phyloP scores from a whole-genome alignment of 2,329 filamentous ascomycete genomes.

The Phialocephala subalpina region DNA sequence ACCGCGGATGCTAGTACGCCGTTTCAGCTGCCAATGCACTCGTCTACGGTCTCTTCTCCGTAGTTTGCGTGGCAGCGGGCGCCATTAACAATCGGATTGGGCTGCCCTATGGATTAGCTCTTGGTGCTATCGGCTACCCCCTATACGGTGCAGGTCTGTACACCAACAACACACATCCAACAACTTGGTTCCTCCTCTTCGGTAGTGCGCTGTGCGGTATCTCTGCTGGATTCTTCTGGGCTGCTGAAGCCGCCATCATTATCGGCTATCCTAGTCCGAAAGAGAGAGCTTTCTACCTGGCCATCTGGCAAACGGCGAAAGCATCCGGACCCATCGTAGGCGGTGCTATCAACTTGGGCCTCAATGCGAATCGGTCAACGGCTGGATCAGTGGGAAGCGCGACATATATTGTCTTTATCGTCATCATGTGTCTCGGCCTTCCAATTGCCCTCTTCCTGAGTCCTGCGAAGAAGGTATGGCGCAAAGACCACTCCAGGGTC shows the following conservation, averaged over 20 bases:
- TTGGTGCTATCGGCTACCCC: constrained; percentile 53
- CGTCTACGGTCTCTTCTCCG: constrained; percentile 53
- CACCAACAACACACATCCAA: constrained; percentile 47
- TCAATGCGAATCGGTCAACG: constrained; percentile 21
- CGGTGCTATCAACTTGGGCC: constrained; percentile 23
- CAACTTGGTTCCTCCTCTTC: constrained; percentile 51
- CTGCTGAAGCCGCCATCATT: constrained; percentile 50
- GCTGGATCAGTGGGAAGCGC: constrained; percentile 25
- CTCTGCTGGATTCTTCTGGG: constrained; percentile 52
- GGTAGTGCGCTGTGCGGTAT: constrained; percentile 49
- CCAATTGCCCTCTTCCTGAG: constrained; percentile 18
- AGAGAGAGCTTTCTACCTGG: constrained; percentile 38
- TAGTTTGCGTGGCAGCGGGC: constrained; percentile 51
- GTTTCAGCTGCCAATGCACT: constrained; percentile 56
- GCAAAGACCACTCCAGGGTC: constrained; percentile 19
- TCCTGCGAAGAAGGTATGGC: constrained; percentile 23
- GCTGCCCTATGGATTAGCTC: constrained; percentile 48
- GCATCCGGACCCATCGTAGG: constrained; percentile 49
- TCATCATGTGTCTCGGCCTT: constrained; percentile 26
- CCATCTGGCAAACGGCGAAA: constrained; percentile 51
- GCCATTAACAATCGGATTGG: constrained; percentile 49
- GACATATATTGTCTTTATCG: constrained; percentile 26
- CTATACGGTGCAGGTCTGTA: constrained; percentile 51
- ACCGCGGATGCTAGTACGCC: constrained; percentile 38
- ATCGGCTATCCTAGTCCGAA: constrained; percentile 47